Evolutionary conservation across 257 asterid genomes (phyloP).

Genomic region (Solanum medicagineum): DNA sequence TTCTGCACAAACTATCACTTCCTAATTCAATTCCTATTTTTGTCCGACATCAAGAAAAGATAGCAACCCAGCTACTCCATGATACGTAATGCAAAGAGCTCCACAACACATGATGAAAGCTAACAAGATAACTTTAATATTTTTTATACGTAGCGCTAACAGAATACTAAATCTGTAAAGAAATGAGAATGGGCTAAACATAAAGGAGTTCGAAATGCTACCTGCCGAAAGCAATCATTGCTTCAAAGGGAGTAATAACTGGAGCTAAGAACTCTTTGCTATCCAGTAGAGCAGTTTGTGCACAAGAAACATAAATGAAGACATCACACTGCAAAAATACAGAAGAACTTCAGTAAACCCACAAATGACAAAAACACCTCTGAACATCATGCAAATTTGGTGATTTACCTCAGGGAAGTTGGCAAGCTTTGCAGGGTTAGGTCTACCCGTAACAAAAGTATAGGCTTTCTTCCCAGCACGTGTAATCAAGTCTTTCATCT

Average conservation of each 20-base stretch:
- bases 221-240: conserved; percentile 84
- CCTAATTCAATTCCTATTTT: background rate
- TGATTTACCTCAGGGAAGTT: conserved; percentile 85
- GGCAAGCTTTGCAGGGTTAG: conserved; percentile 93
- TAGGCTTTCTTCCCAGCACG: conserved; percentile 86
- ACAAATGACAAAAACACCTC: background rate
- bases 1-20: background rate
- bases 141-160: conserved; percentile 10
- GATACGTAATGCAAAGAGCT: background rate
- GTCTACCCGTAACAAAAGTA: conserved; percentile 92
- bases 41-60: background rate
- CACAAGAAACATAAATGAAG: conserved; percentile 77
- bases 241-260: conserved; percentile 90
- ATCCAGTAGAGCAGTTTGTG: conserved; percentile 85
- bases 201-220: conserved; percentile 6
- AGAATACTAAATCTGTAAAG: background rate
- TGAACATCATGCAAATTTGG: background rate
- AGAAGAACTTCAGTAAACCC: conserved; percentile 2
- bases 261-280: conserved; percentile 98
- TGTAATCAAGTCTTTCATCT: conserved; percentile 63
- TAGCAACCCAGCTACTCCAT: background rate
- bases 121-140: background rate
- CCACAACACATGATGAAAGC: background rate
- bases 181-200: background rate
- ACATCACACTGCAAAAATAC: conserved; percentile 65